Conservation (phyloP, 306 rosid species). For the Malus sylvestris region DNA sequence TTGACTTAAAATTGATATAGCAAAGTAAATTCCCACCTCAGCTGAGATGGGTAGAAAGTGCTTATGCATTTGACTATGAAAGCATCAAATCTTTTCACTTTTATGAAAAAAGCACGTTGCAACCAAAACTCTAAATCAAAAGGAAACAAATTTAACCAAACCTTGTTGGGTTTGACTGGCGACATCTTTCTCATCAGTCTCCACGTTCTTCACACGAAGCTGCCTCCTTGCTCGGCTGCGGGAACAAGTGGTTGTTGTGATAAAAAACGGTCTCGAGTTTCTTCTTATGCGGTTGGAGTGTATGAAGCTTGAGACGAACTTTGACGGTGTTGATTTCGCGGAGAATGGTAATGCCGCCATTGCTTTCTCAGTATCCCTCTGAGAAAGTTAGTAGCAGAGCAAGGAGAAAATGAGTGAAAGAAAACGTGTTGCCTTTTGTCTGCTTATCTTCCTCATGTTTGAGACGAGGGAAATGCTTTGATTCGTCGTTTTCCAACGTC, state of each 20-base stretch:
- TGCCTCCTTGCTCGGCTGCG: constrained; percentile 21
- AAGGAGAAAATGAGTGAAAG: constrained; percentile 30
- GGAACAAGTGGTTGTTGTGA: constrained; percentile 29
- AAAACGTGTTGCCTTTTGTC: constrained; percentile 16
- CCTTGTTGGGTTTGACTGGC: constrained; percentile 26
- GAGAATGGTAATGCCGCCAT: constrained; percentile 69
- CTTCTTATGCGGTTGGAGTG: constrained; percentile 21
- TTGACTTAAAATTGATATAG: neutral
- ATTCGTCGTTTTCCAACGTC: constrained; percentile 7
- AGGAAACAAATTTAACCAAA: constrained; percentile 5
- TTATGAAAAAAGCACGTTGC: constrained; percentile 1
- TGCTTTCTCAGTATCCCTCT: constrained; percentile 14
- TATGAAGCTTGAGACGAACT: constrained; percentile 25
- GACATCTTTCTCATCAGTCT: constrained; percentile 33
- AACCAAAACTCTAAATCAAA: neutral
- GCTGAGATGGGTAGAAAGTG: neutral
- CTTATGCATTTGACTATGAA: neutral
- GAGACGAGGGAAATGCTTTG: constrained; percentile 26
- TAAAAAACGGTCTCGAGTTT: constrained; percentile 21
- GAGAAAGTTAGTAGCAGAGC: neutral
- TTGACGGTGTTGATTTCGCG: constrained; percentile 24
- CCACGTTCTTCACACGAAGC: constrained; percentile 35
- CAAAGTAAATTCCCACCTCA: neutral
- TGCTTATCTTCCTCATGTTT: constrained; percentile 35
- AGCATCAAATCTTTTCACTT: neutral